Percentiles rank a stretch among this genome's conserved stretches.
Evolutionary conservation across 2,329 filamentous ascomycete species (phyloP).

Genomic region (Colletotrichum karsti): DNA sequence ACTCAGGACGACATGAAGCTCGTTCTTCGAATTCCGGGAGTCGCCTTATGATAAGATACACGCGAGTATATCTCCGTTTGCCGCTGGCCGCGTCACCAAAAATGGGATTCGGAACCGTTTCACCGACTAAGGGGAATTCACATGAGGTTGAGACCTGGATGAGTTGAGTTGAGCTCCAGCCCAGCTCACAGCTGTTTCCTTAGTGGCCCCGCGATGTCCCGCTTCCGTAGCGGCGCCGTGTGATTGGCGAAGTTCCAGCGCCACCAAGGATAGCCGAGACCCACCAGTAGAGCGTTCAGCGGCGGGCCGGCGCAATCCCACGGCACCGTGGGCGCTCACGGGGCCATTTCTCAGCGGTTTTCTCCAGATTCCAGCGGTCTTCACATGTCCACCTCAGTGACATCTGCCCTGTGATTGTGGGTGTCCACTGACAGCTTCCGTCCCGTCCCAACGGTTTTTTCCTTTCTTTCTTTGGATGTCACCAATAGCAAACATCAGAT

Average conservation of each 20-base stretch:
- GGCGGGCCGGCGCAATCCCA: slow-evolving; percentile 15
- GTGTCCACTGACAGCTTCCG: not conserved
- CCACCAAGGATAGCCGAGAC: slow-evolving; percentile 27
- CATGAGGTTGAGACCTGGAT: slow-evolving; percentile 6
- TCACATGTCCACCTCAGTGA: slow-evolving; percentile 3
- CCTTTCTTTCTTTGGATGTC: not conserved
- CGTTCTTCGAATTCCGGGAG: not conserved
- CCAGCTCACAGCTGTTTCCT: not conserved
- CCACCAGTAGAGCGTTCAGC: slow-evolving; percentile 25
- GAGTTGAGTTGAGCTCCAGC: not conserved
- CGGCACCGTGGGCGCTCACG: slow-evolving; percentile 25
- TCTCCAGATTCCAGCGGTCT: not conserved
- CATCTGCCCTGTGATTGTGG: not conserved
- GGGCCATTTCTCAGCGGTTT: not conserved
- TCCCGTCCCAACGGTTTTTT: slow-evolving; percentile 26
- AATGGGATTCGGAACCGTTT: slow-evolving; percentile 1
- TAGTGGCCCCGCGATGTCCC: slow-evolving; percentile 19
- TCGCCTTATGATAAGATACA: not conserved
- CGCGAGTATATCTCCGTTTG: not conserved
- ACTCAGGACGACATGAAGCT: not conserved
- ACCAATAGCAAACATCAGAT: slow-evolving; percentile 18
- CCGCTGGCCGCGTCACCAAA: not conserved
- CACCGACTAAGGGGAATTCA: slow-evolving; percentile 25
- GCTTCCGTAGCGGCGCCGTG: slow-evolving; percentile 22
- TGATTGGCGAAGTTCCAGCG: slow-evolving; percentile 29